phyloP scores from a whole-genome alignment of 2,329 filamentous ascomycete genomes.

The Aspergillus pseudonomiae region DNA sequence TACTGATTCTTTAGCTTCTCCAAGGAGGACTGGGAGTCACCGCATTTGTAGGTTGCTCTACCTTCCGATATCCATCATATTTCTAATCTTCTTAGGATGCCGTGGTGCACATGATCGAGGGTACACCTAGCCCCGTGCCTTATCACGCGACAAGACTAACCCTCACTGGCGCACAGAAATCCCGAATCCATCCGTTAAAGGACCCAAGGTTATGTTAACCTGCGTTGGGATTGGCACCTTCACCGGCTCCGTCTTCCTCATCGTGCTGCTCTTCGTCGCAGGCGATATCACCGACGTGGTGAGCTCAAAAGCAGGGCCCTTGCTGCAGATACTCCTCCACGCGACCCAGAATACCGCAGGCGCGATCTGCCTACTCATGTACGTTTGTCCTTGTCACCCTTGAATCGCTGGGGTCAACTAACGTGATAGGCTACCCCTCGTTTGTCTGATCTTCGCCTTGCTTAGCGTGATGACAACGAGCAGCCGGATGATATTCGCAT shows the following conservation, averaged over 20 bases:
- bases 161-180: constrained; percentile 32
- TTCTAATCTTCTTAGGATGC: constrained; percentile 31
- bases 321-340: constrained; percentile 64
- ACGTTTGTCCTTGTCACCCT: constrained; percentile 8
- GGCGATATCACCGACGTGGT: constrained; percentile 61
- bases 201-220: constrained; percentile 66
- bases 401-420: neutral
- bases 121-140: constrained; percentile 4
- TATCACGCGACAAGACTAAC: neutral
- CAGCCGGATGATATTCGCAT: constrained; percentile 37
- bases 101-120: constrained; percentile 49
- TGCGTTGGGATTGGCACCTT: constrained; percentile 65
- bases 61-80: neutral
- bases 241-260: constrained; percentile 65
- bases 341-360: constrained; percentile 65
- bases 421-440: constrained; percentile 29
- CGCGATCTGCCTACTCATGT: constrained; percentile 65
- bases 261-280: constrained; percentile 65
- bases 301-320: constrained; percentile 57
- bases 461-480: constrained; percentile 36
- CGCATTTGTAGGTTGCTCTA: constrained; percentile 48
- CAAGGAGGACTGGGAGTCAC: constrained; percentile 57
- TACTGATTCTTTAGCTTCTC: constrained; percentile 32
- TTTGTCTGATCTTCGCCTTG: constrained; percentile 33
- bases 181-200: constrained; percentile 52